Evolutionary conservation across 495 filamentous ascomycete genomes (phyloP), one percentile per base, ranked within the genome.

Genomic region (Penicillium lividum): DNA sequence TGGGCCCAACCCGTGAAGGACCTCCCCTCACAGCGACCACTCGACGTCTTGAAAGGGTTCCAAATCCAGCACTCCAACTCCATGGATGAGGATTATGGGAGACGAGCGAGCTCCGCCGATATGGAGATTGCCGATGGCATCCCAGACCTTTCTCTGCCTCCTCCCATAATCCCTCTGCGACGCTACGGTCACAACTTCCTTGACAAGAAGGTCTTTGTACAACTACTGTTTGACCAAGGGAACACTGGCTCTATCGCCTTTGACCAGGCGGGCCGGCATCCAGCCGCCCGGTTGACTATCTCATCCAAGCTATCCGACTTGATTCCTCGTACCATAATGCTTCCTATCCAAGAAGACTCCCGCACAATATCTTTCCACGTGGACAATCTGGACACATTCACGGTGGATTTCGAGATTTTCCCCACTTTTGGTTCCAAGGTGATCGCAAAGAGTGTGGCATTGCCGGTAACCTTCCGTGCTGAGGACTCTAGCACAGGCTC

Each of bases 181-280:
- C 86, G 94, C 42, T 98, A 98, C 71, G 94, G 94, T 18, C 94
- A 98, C 76, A 98, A 98, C 71, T 98, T 98, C 79, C 77, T 98
- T 51, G 94, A 98, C 68, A 94, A 90, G 16, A 98, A 97, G 73
- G 93, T 93, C 0, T 93, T 97, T 55, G 82, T 98, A 4, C 89
- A 96, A 64, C 86, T 98, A 51, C 86, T 82, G 62, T 97, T 98
- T 62, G 89, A 92, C 51, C 84, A 87, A 59, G 77, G 81, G 25
- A 83, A 77, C 36, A 77, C 80, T 18, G 86, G 91, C 11, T 86
- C 92, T 3, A 84, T 98, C 52, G 69, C 86, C 11, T 98, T 98
- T 74, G 96, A 97, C 73, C 92, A 97, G 67, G 88, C 95, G 53
- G 90, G 89, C 69, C 96, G 96, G 65, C 94, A 98, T 67, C 95